phyloP scores from a whole-genome alignment of 2,329 filamentous ascomycete genomes.

The Leptographium wingfieldii region DNA sequence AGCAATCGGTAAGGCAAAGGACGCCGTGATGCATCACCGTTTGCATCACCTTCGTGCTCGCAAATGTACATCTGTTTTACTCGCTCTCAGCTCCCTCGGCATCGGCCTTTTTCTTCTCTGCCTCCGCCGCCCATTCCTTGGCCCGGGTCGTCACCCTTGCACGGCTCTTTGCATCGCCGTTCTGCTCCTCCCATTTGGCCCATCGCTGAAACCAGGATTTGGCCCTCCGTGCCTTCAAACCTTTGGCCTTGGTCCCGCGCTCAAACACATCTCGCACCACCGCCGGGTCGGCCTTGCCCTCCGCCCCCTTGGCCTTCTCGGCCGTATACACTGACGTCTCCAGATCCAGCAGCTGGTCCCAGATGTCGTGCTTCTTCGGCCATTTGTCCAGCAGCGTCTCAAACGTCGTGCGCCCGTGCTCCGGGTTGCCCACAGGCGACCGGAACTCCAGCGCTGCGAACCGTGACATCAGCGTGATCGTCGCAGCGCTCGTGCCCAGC shows the following conservation, averaged over 20 bases:
- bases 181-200: slow-evolving; percentile 73
- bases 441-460: slow-evolving; percentile 90
- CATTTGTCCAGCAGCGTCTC: slow-evolving; percentile 74
- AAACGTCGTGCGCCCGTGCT: slow-evolving; percentile 89
- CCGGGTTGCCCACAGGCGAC: slow-evolving; percentile 66
- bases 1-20: too few species aligned
- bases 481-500: slow-evolving; percentile 46
- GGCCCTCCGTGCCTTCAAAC: slow-evolving; percentile 70
- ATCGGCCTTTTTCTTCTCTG: slow-evolving; percentile 20
- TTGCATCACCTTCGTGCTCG: too few species aligned
- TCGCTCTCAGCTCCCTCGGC: slow-evolving; percentile 13
- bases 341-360: slow-evolving; percentile 83
- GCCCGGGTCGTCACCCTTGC: slow-evolving; percentile 61
- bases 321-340: slow-evolving; percentile 53
- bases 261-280: slow-evolving; percentile 70
- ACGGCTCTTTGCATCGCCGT: slow-evolving; percentile 55
- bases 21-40: too few species aligned
- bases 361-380: slow-evolving; percentile 82
- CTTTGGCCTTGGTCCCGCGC: slow-evolving; percentile 55
- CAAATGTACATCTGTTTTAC: neutral
- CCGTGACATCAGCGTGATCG: slow-evolving; percentile 60
- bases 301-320: slow-evolving; percentile 33
- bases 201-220: slow-evolving; percentile 86
- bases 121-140: slow-evolving; percentile 50
- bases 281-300: slow-evolving; percentile 32